Base-by-base conservation (phyloP, 1,284 basidiomycete genomes). In the Fomitiporia mediterranea region DNA sequence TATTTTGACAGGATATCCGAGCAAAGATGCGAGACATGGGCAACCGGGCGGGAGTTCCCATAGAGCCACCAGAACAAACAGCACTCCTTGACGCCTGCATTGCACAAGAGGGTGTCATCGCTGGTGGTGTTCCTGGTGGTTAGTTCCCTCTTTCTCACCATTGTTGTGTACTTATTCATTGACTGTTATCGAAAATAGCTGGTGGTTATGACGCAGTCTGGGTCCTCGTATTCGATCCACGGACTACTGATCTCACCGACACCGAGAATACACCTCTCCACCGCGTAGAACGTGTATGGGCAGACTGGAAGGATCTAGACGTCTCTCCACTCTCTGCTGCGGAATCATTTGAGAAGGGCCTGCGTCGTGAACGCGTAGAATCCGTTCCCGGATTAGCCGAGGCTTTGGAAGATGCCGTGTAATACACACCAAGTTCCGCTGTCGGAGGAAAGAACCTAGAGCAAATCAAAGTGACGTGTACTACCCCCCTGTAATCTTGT, bases 171-270 rank as follows among this genome's bases (percentile, higher is more conserved):
- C 23, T 23, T 15, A 17, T 27, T 54, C 11, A 54, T 27, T 19
- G 51, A 51, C 19, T 46, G 34, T 56, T 39, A 55, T 51, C 48
- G 46, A n/a, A n/a, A n/a, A 55, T 63, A 94, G 94, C 97, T 27
- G 97, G 97, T 3, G 97, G 97, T 1, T 99, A 91, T 69, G 97
- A 99, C 68, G 97, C 97, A 1, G 82, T 99, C 54, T 99, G 94
- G 89, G 74, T 99, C 6, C 81, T 99, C 13, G 80, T 92, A 4
- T 79, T 88, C 62, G 86, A 91, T 54, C 83, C 86, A 4, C 66
- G 72, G 4, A 74, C 73, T 56, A 68, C 69, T 34, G 68, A 73
- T 50, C 2, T 43, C 27, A 72, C 44, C 4, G 44, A 74, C 27
- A 72, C 44, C 4, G 44, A 74, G 42, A 69, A 62, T 23, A 62